Conservation (phyloP, 352 stramenopile species). For the Phytophthora cajani region DNA sequence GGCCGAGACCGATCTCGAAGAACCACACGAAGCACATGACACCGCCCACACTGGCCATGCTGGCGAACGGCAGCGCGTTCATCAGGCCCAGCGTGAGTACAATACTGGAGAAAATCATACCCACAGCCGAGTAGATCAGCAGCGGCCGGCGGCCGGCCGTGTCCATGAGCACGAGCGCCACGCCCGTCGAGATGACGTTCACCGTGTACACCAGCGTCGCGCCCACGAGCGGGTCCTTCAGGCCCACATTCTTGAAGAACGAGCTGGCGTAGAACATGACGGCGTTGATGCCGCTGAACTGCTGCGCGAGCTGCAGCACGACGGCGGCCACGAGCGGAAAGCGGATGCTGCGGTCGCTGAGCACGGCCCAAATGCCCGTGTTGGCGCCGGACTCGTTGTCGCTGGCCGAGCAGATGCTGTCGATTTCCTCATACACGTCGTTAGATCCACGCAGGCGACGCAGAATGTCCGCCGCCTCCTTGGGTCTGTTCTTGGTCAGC, state of each 20-base stretch:
- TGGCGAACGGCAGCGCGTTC: constrained; percentile 68
- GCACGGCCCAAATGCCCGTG: constrained; percentile 70
- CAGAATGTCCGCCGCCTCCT: constrained; percentile 76
- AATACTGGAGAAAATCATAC: constrained; percentile 76
- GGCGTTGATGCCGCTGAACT: constrained; percentile 80
- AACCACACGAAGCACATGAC: constrained; percentile 85
- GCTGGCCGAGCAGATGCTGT: constrained; percentile 82
- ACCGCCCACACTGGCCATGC: constrained; percentile 63
- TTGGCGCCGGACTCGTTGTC: constrained; percentile 76
- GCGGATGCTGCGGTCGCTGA: constrained; percentile 65
- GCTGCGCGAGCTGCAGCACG: constrained; percentile 69
- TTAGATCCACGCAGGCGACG: constrained; percentile 69
- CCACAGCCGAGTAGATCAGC: constrained; percentile 71
- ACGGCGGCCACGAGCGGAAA: constrained; percentile 70
- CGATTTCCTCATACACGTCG: constrained; percentile 83
- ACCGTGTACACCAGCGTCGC: constrained; percentile 69
- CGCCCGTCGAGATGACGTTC: constrained; percentile 77
- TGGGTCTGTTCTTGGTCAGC: constrained; percentile 74
- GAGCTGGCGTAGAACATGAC: constrained; percentile 85
- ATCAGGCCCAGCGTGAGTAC: constrained; percentile 73
- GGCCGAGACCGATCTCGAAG: constrained; percentile 79
- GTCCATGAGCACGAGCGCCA: constrained; percentile 80
- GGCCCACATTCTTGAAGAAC: constrained; percentile 77
- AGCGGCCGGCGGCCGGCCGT: constrained; percentile 70
- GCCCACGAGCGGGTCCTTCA: constrained; percentile 72